These are phyloP conservation scores for Puya raimondii DNA, from an alignment of 176 grass and related monocot genomes.

Conservation along the genomic window DNA sequence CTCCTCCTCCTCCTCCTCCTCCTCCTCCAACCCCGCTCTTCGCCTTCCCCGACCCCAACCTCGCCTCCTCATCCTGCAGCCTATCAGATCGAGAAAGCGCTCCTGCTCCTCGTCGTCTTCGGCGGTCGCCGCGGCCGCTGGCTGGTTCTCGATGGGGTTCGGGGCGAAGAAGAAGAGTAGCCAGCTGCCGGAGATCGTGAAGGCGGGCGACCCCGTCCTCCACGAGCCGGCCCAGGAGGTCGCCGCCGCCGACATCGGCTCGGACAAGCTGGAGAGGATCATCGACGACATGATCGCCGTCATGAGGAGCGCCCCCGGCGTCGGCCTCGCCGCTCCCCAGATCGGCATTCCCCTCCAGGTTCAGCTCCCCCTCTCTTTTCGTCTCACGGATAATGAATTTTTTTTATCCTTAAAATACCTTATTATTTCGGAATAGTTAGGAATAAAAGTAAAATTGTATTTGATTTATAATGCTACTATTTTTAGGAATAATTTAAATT, in stretches of 20 bases:
- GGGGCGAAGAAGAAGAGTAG: background rate
- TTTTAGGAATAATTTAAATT: no score
- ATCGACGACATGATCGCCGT: constrained; percentile 75
- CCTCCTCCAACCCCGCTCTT: no score
- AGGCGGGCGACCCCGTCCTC: constrained; percentile 83
- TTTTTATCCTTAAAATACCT: background rate
- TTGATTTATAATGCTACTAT: no score
- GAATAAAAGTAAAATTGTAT: no score
- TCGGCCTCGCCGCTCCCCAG: constrained; percentile 91
- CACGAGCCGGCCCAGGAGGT: constrained; percentile 62
- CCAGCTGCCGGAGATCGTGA: constrained; percentile 44
- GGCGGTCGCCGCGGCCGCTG: no score
- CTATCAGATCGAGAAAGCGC: no score
- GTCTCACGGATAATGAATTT: background rate
- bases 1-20: no score
- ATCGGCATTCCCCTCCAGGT: constrained; percentile 72
- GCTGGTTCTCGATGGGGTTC: constrained; percentile 9
- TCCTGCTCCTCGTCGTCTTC: no score
- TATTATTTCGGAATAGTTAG: no score
- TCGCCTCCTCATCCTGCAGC: no score
- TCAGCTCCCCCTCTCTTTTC: background rate
- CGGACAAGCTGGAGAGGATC: constrained; percentile 65
- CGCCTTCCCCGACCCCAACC: no score
- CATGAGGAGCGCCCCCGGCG: constrained; percentile 75
- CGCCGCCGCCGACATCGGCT: constrained; percentile 31